Evolutionary conservation across 2,329 filamentous ascomycete species (phyloP).

Genomic region (Colletotrichum gigasporum): DNA sequence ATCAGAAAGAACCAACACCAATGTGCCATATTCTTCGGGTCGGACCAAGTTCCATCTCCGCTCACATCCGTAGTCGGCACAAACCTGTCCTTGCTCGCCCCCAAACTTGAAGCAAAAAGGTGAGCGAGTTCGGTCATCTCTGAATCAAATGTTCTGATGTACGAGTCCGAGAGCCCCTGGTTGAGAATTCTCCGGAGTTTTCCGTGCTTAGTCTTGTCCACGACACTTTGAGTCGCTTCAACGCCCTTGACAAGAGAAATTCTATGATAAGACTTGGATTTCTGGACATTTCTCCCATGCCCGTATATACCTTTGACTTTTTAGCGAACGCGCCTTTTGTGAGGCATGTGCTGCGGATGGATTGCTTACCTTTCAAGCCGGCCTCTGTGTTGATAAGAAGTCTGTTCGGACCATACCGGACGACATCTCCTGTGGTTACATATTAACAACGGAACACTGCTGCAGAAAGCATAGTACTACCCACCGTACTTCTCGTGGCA

Average conservation of each 20-base stretch:
- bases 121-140: background rate
- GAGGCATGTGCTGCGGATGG: background rate
- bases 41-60: slow-evolving; percentile 7
- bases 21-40: slow-evolving; percentile 6
- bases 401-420: slow-evolving; percentile 15
- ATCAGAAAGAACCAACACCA: slow-evolving; percentile 27
- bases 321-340: background rate
- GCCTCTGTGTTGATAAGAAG: slow-evolving; percentile 4
- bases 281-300: slow-evolving; percentile 8
- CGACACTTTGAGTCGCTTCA: slow-evolving; percentile 13
- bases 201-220: slow-evolving; percentile 16
- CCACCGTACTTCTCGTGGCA: slow-evolving; percentile 16
- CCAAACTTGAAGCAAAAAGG: background rate
- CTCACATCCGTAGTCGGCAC: background rate
- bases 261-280: slow-evolving; percentile 12
- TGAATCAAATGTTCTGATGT: slow-evolving; percentile 6
- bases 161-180: slow-evolving; percentile 15
- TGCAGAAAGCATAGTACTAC: background rate
- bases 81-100: slow-evolving; percentile 8
- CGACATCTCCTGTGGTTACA: background rate
- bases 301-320: slow-evolving; percentile 6
- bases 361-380: slow-evolving; percentile 3
- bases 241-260: slow-evolving; percentile 13
- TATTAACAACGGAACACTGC: background rate
- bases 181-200: slow-evolving; percentile 17